Conservation (phyloP, 257 asterid genomes). For the Fraxinus pennsylvanica region DNA sequence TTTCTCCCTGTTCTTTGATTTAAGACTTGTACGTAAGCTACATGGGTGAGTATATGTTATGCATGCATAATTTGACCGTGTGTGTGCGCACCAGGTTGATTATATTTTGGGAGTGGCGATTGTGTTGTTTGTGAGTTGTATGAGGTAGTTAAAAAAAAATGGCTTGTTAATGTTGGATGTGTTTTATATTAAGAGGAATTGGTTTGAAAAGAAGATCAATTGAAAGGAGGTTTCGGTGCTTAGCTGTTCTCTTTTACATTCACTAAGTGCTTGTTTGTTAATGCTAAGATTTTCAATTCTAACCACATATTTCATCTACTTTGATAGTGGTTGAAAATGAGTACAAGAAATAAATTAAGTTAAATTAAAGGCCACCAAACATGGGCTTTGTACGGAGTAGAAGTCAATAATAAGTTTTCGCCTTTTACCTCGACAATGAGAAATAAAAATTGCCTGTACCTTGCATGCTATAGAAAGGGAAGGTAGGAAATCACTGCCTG, state of each 20-base stretch:
- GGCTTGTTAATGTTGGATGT: background rate
- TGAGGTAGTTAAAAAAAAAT: background rate
- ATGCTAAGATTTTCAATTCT: no score
- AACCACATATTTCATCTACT: no score
- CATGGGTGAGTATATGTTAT: background rate
- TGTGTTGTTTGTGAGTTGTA: background rate
- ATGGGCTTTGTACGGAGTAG: background rate
- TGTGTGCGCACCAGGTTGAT: background rate
- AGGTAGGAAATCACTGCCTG: background rate
- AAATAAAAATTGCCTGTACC: constrained; percentile 9
- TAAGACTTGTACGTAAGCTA: background rate
- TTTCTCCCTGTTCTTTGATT: background rate
- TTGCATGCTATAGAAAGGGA: constrained; percentile 1
- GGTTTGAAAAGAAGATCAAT: background rate
- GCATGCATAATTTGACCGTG: background rate
- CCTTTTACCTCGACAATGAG: background rate
- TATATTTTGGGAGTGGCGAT: background rate
- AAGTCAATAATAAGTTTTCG: background rate
- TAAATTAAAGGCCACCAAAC: no score
- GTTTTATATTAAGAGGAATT: background rate
- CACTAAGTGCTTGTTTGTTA: background rate
- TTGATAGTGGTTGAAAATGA: no score
- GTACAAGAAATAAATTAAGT: no score
- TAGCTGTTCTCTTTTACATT: background rate
- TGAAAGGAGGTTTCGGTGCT: background rate